Conservation (phyloP, 768 basidiomycete species). For the Boletus bicolor region DNA sequence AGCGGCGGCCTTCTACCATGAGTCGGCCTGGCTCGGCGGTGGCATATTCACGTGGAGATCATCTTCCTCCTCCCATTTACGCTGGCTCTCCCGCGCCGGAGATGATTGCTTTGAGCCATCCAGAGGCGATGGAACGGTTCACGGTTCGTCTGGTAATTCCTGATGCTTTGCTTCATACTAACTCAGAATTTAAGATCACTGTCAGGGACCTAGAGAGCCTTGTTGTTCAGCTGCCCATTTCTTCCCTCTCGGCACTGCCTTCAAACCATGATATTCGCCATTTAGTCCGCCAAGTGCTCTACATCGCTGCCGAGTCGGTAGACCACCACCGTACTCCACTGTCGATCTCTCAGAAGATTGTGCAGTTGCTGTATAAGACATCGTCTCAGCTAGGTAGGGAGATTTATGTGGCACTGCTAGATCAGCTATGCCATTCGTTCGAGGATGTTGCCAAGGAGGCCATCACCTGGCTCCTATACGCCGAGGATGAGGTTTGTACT, state of each 20-base stretch:
- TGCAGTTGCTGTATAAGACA: conserved; percentile 92
- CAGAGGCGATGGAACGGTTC: conserved; percentile 90
- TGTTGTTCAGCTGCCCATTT: conserved; percentile 68
- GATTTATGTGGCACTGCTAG: conserved; percentile 86
- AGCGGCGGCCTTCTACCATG: conserved; percentile 44
- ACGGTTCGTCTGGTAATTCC: conserved; percentile 42
- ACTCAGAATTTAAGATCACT: conserved; percentile 17
- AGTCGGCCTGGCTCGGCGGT: conserved; percentile 73
- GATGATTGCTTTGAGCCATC: conserved; percentile 54
- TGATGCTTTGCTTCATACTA: background rate
- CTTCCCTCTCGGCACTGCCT: conserved; percentile 68
- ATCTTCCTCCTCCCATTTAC: conserved; percentile 44
- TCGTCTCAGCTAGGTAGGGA: conserved; percentile 83
- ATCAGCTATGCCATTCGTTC: conserved; percentile 84
- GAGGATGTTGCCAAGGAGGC: conserved; percentile 96
- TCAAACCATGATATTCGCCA: conserved; percentile 84
- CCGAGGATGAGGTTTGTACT: conserved; percentile 84
- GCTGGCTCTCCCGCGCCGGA: conserved; percentile 65
- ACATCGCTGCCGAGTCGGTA: conserved; percentile 72
- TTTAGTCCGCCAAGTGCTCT: conserved; percentile 78
- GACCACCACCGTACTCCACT: conserved; percentile 86
- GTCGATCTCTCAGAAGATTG: conserved; percentile 93
- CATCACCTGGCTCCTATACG: conserved; percentile 92
- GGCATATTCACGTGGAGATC: conserved; percentile 55
- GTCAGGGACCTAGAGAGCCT: conserved; percentile 74